Base-by-base conservation (phyloP, 2,329 filamentous ascomycete genomes). In the Monilinia fructigena region DNA sequence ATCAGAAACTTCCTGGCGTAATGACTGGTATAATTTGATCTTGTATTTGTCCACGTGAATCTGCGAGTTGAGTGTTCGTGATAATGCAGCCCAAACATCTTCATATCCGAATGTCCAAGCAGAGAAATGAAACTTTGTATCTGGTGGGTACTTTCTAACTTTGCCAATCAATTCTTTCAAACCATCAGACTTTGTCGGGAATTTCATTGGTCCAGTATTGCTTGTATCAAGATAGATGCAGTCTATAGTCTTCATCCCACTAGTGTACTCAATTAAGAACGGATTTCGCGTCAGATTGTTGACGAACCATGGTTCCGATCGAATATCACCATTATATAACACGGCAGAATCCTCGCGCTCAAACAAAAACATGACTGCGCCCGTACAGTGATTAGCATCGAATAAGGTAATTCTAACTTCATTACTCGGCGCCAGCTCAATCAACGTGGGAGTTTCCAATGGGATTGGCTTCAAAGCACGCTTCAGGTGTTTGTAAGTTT, bases 21-120 rank as follows among this genome's bases (percentile, higher is more conserved):
- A 83, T 1, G 88, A 85, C 52, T 80, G 80, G 74, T 96, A 97
- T 0, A 97, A 81, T 0, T 82, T 78, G 73, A 89, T 81, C 71
- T 93, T 92, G 75, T 97, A 97, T 20, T 85, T 80, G 74, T 96
- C 92, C 3, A 97, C 85, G 72, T 97, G 94, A 2, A 97, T 85
- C 74, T 82, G 83, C 3, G 88, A 89, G 7, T 85, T 78, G 0
- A 97, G 79, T 14, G 87, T 85, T 28, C 87, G 84, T 0, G 92
- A 88, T 0, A 98, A 78, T 0, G 92, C 89, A 67, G 93, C 81
- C 93, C 93, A 97, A 0, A 97, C 92, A 63, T 96, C 90, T 75
- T 98, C 93, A 70, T 97, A 97, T 0, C 91, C 91, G 74, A 95
- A 95, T 0, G 94, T 97, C 93, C 93, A 97, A 0, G 92, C 86